phyloP scores from a whole-genome alignment of 2,329 filamentous ascomycete species.

The Gnomoniopsis sp. region DNA sequence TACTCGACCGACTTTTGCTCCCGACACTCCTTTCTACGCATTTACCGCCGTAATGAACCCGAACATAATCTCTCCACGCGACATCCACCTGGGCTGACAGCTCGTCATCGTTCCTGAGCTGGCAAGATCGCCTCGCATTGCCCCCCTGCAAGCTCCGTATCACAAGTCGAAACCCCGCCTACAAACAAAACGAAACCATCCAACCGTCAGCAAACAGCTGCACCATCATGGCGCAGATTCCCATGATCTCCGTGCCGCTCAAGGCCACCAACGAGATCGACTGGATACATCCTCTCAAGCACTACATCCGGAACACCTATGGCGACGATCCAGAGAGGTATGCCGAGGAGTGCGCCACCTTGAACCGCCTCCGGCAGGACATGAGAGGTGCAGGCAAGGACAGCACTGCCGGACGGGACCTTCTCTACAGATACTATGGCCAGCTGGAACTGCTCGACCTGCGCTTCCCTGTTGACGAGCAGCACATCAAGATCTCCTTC shows the following conservation, averaged over 20 bases:
- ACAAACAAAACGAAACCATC: neutral
- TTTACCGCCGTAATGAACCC: constrained; percentile 16
- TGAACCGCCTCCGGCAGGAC: constrained; percentile 94
- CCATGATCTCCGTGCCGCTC: constrained; percentile 92
- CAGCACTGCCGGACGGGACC: constrained; percentile 86
- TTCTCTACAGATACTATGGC: constrained; percentile 96
- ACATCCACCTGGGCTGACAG: constrained; percentile 10
- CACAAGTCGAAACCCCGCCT: constrained; percentile 12
- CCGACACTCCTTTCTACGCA: neutral
- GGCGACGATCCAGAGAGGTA: constrained; percentile 97
- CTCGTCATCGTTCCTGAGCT: constrained; percentile 1
- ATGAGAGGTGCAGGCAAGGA: constrained; percentile 98
- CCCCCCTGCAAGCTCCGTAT: constrained; percentile 15
- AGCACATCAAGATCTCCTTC: constrained; percentile 98
- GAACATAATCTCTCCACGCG: neutral
- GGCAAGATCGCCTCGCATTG: constrained; percentile 1
- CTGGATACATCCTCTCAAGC: constrained; percentile 89
- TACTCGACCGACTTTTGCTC: neutral
- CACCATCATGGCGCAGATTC: constrained; percentile 70
- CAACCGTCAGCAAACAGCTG: constrained; percentile 1
- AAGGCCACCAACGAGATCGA: constrained; percentile 97
- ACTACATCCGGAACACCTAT: constrained; percentile 89
- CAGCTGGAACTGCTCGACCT: constrained; percentile 93
- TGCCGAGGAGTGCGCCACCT: constrained; percentile 87
- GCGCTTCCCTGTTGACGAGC: constrained; percentile 94